Evolutionary conservation across 2,329 filamentous ascomycete species (phyloP), one percentile per base, ranked within the genome.

Genomic region (Xylariaceae sp.): DNA sequence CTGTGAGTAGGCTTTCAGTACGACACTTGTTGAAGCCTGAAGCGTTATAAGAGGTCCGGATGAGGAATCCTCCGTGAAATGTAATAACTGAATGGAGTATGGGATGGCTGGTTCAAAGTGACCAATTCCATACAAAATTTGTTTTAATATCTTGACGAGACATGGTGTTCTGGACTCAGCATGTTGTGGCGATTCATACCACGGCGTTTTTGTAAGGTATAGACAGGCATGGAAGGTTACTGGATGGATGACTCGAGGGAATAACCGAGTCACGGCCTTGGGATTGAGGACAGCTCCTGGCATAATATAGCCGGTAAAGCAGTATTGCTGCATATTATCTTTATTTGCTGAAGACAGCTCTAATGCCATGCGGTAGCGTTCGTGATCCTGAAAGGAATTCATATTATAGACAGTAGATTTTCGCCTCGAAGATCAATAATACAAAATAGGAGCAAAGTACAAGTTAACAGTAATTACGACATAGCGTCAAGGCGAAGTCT

Each of bases 1-100:
- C 68, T 57, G 39, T 64, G 50, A 63, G 41, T 48, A 32, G 40
- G 51, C n/a, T 50, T 47, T 46, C 23, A 20, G 50, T 36, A 36
- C 46, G 18, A 27, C 23, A 30, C 11, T 27, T 13, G 11, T 18
- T 24, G 20, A 11, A 43, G 10, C 21, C 9, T 18, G 2, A 6
- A 2, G 29, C 15, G 37, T 24, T 18, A 37, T 15, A 21, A 48
- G 29, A 26, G 33, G 32, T 40, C 20, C n/a, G n/a, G n/a, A n/a
- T n/a, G n/a, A n/a, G 18, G 10, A 4, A 9, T 10, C 8, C 36
- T 23, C 20, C 7, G 9, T 21, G 16, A 41, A 27, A 55, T 55
- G 37, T 47, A 54, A 44, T 16, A 53, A 33, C 35, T 9, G 20
- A 20, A 27, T 21, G 29, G 23, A 35, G 26, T 15, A n/a, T 15